phyloP scores from a whole-genome alignment of 176 grass and related monocot species.

The Triticum dicoccoides region DNA sequence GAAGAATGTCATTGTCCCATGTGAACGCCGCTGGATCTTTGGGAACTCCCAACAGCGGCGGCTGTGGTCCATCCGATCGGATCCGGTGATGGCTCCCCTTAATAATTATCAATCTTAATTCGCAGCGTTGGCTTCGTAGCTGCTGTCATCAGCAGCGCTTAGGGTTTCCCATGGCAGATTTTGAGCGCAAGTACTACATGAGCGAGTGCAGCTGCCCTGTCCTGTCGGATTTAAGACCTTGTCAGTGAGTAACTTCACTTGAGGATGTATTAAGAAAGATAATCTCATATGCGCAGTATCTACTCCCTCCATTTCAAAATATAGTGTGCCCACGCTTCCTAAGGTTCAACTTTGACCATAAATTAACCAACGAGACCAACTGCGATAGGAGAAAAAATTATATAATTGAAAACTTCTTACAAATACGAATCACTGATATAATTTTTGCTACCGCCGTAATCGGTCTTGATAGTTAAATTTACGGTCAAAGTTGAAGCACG shows the following conservation, averaged over 20 bases:
- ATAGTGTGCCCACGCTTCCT: no score
- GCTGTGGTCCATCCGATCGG: neutral
- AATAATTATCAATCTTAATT: neutral
- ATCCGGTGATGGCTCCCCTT: neutral
- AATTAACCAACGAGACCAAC: no score
- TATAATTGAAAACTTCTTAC: no score
- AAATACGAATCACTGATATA: no score
- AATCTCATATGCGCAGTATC: neutral
- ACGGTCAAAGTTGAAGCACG: no score
- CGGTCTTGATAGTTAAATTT: no score
- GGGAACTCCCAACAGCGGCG: conserved; percentile 16
- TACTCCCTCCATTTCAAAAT: no score
- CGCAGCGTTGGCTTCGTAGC: neutral
- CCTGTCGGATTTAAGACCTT: neutral
- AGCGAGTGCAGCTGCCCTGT: neutral
- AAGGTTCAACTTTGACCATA: no score
- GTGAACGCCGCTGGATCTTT: neutral
- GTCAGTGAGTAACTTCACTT: neutral
- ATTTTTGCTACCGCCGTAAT: no score
- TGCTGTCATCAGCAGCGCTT: neutral
- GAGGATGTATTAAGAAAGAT: neutral
- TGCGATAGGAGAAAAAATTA: no score
- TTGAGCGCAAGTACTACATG: neutral
- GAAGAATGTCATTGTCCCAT: conserved; percentile 31
- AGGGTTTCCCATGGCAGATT: neutral